phyloP scores from a whole-genome alignment of 192 early-diverging fungal genomes.

The Linnemannia zychae region DNA sequence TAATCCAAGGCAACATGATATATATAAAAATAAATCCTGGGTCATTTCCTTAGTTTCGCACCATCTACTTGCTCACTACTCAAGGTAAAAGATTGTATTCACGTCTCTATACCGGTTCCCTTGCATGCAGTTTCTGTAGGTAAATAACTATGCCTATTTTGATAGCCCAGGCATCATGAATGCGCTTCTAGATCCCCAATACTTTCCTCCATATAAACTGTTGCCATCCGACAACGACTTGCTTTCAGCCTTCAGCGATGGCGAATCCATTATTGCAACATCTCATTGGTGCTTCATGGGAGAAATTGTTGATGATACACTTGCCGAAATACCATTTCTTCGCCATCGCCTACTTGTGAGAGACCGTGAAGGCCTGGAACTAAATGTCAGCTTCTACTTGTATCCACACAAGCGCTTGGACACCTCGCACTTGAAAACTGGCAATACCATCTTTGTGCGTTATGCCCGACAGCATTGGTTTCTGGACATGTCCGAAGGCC shows the following conservation, averaged over 20 bases:
- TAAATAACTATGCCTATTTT: too few relatives aligned
- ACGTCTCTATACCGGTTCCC: too few relatives aligned
- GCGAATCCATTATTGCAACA: neutral
- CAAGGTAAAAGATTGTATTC: too few relatives aligned
- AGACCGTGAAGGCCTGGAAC: neutral
- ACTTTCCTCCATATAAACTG: neutral
- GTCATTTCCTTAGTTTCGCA: too few relatives aligned
- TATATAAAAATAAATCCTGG: too few relatives aligned
- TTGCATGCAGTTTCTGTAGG: too few relatives aligned
- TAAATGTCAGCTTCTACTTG: neutral
- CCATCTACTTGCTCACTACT: too few relatives aligned
- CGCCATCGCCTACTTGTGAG: slow-evolving; percentile 6
- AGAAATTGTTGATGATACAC: slow-evolving; percentile 10
- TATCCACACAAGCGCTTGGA: neutral
- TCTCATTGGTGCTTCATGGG: slow-evolving; percentile 24
- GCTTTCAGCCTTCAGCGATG: neutral
- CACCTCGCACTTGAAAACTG: slow-evolving; percentile 9
- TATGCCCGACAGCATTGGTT: slow-evolving; percentile 10
- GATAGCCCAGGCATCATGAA: too few relatives aligned
- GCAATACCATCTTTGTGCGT: slow-evolving; percentile 22
- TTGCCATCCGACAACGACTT: neutral
- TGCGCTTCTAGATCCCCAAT: slow-evolving; percentile 8
- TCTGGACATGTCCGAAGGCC: neutral
- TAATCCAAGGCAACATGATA: too few relatives aligned
- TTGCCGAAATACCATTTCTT: neutral